Conservation (phyloP, 164 flowering plant genomes). For the Vitis rupestris region DNA sequence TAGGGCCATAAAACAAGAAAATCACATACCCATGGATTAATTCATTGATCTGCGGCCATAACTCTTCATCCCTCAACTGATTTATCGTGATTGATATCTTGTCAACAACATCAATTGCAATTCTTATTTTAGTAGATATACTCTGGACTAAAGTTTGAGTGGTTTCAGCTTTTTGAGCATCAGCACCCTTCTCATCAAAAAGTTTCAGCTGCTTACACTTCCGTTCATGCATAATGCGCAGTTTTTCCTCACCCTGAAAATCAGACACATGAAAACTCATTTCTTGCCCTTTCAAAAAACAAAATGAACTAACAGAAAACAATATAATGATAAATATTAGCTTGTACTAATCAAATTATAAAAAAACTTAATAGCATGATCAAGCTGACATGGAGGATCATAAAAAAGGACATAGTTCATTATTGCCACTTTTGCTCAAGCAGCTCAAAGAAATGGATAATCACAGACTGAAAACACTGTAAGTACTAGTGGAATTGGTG, state of each 20-base stretch:
- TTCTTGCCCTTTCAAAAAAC: no score
- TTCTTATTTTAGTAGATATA: slow-evolving; percentile 25
- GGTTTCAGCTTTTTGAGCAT: slow-evolving; percentile 18
- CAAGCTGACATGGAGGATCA: no score
- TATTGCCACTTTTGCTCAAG: no score
- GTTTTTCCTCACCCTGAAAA: slow-evolving; percentile 38
- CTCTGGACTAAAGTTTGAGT: slow-evolving; percentile 10
- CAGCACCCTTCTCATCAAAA: slow-evolving; percentile 27
- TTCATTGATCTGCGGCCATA: slow-evolving; percentile 27
- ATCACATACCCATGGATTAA: slow-evolving; percentile 27
- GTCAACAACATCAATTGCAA: slow-evolving; percentile 34
- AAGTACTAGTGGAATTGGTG: no score
- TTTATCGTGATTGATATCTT: slow-evolving; percentile 29
- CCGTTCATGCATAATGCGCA: slow-evolving; percentile 25
- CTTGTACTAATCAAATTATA: no score
- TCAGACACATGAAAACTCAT: background rate
- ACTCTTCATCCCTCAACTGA: slow-evolving; percentile 35
- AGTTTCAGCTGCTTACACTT: slow-evolving; percentile 28
- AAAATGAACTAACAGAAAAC: no score
- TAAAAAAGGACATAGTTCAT: no score
- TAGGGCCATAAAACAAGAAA: background rate
- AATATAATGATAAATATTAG: no score
- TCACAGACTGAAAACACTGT: no score
- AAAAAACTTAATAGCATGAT: no score
- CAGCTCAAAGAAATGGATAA: no score